Evolutionary conservation across 2,329 filamentous ascomycete species (phyloP), one percentile per base, ranked within the genome.

Genomic region (Pyrenophora teres): DNA sequence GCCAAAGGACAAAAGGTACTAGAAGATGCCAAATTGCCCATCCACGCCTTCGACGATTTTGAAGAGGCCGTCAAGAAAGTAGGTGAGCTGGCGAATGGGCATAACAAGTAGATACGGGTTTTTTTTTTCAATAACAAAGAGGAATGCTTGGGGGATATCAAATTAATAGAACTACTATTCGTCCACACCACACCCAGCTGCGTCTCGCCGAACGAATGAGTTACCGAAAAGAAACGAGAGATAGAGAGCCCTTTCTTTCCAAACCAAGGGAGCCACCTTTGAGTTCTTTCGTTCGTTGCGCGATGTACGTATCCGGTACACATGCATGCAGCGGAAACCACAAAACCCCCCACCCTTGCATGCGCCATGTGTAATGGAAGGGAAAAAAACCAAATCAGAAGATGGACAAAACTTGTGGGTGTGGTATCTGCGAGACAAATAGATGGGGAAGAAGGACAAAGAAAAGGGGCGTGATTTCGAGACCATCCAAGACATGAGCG

Each of bases 41-140:
- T 92, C 46, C 83, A 84, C 70, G 87, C 87, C 0, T 91, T 86
- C 74, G 88, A 91, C 72, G 84, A 85, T 56, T 91, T 91, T 68
- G 86, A 89, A 55, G 85, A 88, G 69, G 89, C 89, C 33, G 69
- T 72, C 2, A 21, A 16, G 59, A 70, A 70, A 56, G 68, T 72
- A 10, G 69, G 69, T 32, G 63, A 69, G 53, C 57, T 73, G 55
- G 64, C 60, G 32, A 52, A 53, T 52, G 54, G 23, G 7, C 33
- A 36, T 36, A n/a, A 3, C 6, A 18, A 36, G 10, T 18, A 30
- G 27, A 7, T 36, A 7, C 7, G 8, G n/a, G 10, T 35, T 35
- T 35, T 16, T 3, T 10, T 12, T 37, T 58, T 16, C 37, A 12
- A 4, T 30, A 36, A 30, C 21, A 31, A 15, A 39, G 33, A 42